Evolutionary conservation across 805 yeast genomes (phyloP), one percentile per base, ranked within the genome.

Genomic region (Myxozyma lipomycoides): DNA sequence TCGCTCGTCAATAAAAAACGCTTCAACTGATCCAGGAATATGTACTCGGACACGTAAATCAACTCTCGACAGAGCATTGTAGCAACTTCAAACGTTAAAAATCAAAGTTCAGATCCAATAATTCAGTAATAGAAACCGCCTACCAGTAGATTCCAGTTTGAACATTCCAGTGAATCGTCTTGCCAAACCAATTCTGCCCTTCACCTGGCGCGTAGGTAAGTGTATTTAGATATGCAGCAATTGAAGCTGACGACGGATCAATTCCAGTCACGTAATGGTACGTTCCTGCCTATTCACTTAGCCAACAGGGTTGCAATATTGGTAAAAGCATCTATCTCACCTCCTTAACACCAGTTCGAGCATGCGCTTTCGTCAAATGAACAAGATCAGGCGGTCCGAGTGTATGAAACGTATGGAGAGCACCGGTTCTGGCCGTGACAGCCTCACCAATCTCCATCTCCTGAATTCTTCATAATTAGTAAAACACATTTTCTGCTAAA

Each of bases 351-450:
- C 70, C 65, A 41, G 73, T 68, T 49, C 70, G 71, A 41, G 77
- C 74, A 49, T 70, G 70, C 6, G 47, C 52, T 49, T 68, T 73
- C 25, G 75, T 64, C 25, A 77, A 58, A 58, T 75, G 84, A 2
- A 82, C 79, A 50, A 85, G 69, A 66, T 86, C 95, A 2, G 89
- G 84, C 1, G 89, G 86, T 0, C 95, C 95, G 21, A 83, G 62
- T n/a, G 81, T 82, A 46, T 64, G 67, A 53, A 75, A 76, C 6
- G 71, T 62, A 0, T 73, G 61, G 21, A 81, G 57, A 0, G 71
- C 57, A 2, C 64, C 61, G 3, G 78, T 74, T 44, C 86, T 71
- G n/a, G 73, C 67, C 15, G 71, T 73, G 23, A 82, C 64, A n/a
- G 82, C 71, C 49, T 77, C 79, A 1, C 82, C 81, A 15, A 73